These are phyloP conservation scores for Scutellaria baicalensis DNA, from an alignment of 257 asterid genomes.

Conservation along the genomic window DNA sequence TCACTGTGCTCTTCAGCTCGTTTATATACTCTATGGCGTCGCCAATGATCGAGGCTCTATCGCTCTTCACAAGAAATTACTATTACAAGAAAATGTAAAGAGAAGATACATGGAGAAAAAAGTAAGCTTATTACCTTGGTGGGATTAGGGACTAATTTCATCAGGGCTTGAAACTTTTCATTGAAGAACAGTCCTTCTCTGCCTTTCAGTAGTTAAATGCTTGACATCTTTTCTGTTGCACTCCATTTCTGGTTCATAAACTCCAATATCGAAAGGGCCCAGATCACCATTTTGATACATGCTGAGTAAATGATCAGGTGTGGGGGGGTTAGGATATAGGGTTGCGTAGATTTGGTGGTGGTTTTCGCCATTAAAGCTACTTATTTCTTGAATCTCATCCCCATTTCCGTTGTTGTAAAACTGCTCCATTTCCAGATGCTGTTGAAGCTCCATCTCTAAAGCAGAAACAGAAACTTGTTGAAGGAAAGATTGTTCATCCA, in stretches of 20 bases:
- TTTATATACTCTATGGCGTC: constrained; percentile 51
- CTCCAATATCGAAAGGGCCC: neutral
- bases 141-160: constrained; percentile 55
- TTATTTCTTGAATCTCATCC: constrained; percentile 31
- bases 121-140: constrained; percentile 44
- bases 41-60: constrained; percentile 57
- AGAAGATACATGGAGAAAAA: neutral
- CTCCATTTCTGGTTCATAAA: neutral
- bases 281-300: constrained; percentile 26
- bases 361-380: neutral
- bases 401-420: constrained; percentile 17
- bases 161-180: constrained; percentile 49
- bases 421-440: constrained; percentile 41
- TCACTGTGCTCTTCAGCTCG: constrained; percentile 58
- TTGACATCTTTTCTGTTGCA: constrained; percentile 32
- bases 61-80: constrained; percentile 21
- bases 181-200: constrained; percentile 64
- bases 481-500: constrained; percentile 28
- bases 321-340: constrained; percentile 17
- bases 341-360: neutral
- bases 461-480: constrained; percentile 24
- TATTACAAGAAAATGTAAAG: neutral
- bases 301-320: constrained; percentile 50
- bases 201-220: constrained; percentile 69
- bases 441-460: constrained; percentile 62